Evolutionary conservation across 2,329 filamentous ascomycete genomes (phyloP).

Genomic region (Daldinia eschscholtzii): DNA sequence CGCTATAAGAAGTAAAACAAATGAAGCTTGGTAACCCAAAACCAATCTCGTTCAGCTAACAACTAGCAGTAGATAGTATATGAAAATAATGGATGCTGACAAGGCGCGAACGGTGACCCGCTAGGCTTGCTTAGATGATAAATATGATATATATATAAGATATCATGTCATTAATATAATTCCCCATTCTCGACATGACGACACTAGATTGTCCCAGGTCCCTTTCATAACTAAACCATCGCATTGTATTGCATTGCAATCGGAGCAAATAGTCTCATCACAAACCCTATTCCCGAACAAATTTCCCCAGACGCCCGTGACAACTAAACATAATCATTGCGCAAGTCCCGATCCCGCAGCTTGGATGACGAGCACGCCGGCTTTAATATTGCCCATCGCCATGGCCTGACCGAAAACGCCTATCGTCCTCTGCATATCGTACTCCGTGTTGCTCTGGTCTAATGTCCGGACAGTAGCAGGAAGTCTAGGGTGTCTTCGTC

Average conservation of each 20-base stretch:
- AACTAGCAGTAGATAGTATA: background rate
- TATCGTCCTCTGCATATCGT: slow-evolving; percentile 65
- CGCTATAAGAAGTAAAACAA: background rate
- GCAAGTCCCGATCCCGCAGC: slow-evolving; percentile 57
- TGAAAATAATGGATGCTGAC: background rate
- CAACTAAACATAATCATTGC: slow-evolving; percentile 20
- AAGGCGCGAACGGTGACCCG: background rate
- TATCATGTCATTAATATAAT: slow-evolving; percentile 16
- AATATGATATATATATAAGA: slow-evolving; percentile 2
- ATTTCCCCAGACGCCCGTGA: background rate
- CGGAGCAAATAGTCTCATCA: slow-evolving; percentile 1
- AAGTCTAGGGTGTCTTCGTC: slow-evolving; percentile 62
- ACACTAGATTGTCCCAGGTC: background rate
- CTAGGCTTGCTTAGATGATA: no score
- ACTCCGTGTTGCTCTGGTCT: slow-evolving; percentile 46
- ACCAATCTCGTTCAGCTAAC: background rate
- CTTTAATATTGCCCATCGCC: slow-evolving; percentile 69
- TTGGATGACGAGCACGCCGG: slow-evolving; percentile 78
- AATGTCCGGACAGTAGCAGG: slow-evolving; percentile 42
- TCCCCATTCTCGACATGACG: background rate
- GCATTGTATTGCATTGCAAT: background rate
- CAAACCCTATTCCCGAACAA: slow-evolving; percentile 1
- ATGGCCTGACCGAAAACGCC: slow-evolving; percentile 72
- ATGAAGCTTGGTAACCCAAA: background rate
- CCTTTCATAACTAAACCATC: slow-evolving; percentile 1